Evolutionary conservation across 2,329 filamentous ascomycete species (phyloP).

Genomic region (Botrytis fragariae): DNA sequence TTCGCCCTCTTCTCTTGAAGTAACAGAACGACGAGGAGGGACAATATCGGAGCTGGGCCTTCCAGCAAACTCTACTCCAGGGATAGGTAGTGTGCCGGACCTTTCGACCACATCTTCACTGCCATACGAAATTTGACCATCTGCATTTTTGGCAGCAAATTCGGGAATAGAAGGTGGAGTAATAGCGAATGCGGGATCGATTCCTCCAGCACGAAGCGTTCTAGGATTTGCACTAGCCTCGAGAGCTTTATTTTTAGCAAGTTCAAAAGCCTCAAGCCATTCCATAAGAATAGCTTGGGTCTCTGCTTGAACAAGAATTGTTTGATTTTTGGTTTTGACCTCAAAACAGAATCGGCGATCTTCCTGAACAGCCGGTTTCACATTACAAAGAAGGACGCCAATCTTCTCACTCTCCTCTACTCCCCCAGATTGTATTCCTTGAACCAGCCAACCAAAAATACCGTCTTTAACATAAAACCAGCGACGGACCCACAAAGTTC

Average conservation of each 20-base stretch:
- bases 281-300: slow-evolving; percentile 89
- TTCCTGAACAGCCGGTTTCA: slow-evolving; percentile 86
- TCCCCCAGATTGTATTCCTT: slow-evolving; percentile 73
- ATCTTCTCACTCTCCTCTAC: slow-evolving; percentile 97
- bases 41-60: slow-evolving; percentile 75
- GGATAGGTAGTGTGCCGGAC: slow-evolving; percentile 62
- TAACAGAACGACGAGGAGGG: slow-evolving; percentile 51
- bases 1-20: slow-evolving; percentile 67
- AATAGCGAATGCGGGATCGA: slow-evolving; percentile 84
- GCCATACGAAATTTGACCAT: slow-evolving; percentile 52
- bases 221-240: slow-evolving; percentile 61
- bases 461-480: slow-evolving; percentile 97
- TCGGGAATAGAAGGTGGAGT: slow-evolving; percentile 84
- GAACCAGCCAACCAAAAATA: slow-evolving; percentile 91
- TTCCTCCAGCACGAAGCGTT: slow-evolving; percentile 45
- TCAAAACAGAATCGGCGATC: slow-evolving; percentile 97
- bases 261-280: slow-evolving; percentile 91
- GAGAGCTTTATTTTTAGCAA: slow-evolving; percentile 88
- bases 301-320: slow-evolving; percentile 85
- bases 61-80: slow-evolving; percentile 55
- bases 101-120: slow-evolving; percentile 60
- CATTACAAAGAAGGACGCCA: slow-evolving; percentile 88
- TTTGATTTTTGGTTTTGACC: slow-evolving; percentile 95
- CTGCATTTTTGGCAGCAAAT: slow-evolving; percentile 77
- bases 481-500: slow-evolving; percentile 83